Conservation (phyloP, 306 rosid genomes). For the Lithocarpus polystachyus region DNA sequence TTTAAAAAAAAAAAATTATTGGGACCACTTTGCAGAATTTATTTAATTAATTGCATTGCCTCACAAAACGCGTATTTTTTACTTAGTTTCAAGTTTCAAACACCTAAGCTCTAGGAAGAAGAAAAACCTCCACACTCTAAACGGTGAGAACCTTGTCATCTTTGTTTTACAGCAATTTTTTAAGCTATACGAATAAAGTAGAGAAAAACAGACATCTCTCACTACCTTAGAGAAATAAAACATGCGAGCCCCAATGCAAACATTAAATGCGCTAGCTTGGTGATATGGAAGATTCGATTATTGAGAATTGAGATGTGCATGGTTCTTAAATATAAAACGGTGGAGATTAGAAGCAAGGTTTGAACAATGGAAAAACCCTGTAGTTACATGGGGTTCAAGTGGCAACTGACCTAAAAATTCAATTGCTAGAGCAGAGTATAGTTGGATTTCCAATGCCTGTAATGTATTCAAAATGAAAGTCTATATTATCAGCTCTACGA, state of each 20-base stretch:
- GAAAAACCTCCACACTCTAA: conserved; percentile 24
- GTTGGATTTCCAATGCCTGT: conserved; percentile 40
- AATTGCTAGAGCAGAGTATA: conserved; percentile 33
- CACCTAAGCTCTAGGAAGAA: conserved; percentile 40
- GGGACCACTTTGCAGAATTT: conserved; percentile 32
- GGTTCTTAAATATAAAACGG: conserved; percentile 36
- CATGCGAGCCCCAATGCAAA: conserved; percentile 48
- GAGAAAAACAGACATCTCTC: conserved; percentile 67
- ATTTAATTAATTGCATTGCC: conserved; percentile 18
- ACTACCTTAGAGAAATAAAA: conserved; percentile 36
- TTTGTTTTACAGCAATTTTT: conserved; percentile 16
- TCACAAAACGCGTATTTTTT: conserved; percentile 26
- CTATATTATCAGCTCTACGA: conserved; percentile 26
- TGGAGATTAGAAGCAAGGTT: conserved; percentile 29
- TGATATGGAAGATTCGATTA: conserved; percentile 60
- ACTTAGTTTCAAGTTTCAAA: conserved; percentile 42
- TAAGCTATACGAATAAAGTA: conserved; percentile 19
- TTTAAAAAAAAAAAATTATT: not conserved
- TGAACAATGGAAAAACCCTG: conserved; percentile 30
- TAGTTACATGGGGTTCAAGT: conserved; percentile 15
- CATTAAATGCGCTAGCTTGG: conserved; percentile 53
- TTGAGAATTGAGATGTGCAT: conserved; percentile 57
- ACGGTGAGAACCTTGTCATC: conserved; percentile 18
- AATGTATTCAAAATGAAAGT: conserved; percentile 9
- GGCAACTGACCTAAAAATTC: conserved; percentile 31